Evolutionary conservation across 257 asterid species (phyloP).

Genomic region (Primulina huaijiensis): DNA sequence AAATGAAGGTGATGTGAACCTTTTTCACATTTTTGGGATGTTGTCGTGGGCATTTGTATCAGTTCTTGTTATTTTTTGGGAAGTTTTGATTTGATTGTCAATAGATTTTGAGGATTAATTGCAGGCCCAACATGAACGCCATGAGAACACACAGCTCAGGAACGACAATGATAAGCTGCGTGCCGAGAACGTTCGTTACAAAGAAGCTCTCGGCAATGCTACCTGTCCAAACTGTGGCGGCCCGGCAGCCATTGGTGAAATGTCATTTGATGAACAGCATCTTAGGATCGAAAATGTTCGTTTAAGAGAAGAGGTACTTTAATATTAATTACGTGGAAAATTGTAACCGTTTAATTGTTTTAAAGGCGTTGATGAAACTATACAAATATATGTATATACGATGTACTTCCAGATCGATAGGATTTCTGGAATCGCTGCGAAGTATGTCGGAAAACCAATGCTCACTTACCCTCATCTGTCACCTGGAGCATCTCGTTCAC

Average conservation of each 20-base stretch:
- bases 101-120: neutral
- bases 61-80: neutral
- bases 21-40: neutral
- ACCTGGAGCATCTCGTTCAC: constrained; percentile 42
- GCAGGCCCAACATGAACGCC: constrained; percentile 77
- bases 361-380: neutral
- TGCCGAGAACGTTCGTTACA: constrained; percentile 61
- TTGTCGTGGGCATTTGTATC: neutral
- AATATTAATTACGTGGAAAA: too few species aligned
- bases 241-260: constrained; percentile 69
- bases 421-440: constrained; percentile 69
- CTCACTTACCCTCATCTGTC: constrained; percentile 46
- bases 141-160: constrained; percentile 61
- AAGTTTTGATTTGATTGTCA: neutral
- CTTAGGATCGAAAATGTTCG: constrained; percentile 67
- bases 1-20: constrained; percentile 41
- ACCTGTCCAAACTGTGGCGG: constrained; percentile 82
- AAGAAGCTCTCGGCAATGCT: constrained; percentile 66
- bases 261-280: constrained; percentile 82
- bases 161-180: constrained; percentile 70
- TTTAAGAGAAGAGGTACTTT: constrained; percentile 65
- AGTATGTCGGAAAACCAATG: constrained; percentile 69
- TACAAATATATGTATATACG: neutral
- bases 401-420: constrained; percentile 52
- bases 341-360: neutral